These are phyloP conservation scores for Termitomyces sp. DNA, from an alignment of 768 basidiomycete genomes.

Conservation along the genomic window DNA sequence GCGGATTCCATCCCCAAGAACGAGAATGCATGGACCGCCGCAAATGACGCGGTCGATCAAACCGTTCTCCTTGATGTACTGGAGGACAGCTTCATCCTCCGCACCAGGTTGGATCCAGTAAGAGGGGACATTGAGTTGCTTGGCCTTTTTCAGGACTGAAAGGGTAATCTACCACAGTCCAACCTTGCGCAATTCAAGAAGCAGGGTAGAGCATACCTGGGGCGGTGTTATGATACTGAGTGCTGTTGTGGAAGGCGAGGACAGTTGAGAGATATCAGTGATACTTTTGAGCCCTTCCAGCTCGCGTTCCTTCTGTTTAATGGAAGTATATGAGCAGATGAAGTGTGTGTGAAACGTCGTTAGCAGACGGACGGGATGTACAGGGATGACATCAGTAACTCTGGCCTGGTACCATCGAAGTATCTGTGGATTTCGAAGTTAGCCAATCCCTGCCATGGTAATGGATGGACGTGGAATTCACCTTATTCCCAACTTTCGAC, in stretches of 20 bases:
- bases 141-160: constrained; percentile 57
- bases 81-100: constrained; percentile 56
- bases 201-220: constrained; percentile 37
- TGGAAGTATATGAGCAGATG: not conserved
- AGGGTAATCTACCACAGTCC: constrained; percentile 55
- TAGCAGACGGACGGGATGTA: constrained; percentile 57
- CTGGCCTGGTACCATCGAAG: constrained; percentile 72
- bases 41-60: constrained; percentile 66
- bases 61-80: constrained; percentile 61
- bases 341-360: not conserved
- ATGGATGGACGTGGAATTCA: constrained; percentile 11
- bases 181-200: not conserved
- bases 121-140: constrained; percentile 62
- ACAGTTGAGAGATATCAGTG: constrained; percentile 47
- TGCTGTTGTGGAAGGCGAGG: constrained; percentile 59
- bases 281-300: constrained; percentile 63
- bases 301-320: constrained; percentile 56
- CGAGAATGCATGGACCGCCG: constrained; percentile 80
- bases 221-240: constrained; percentile 77
- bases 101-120: constrained; percentile 93
- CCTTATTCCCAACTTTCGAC: constrained; percentile 77
- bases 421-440: constrained; percentile 37
- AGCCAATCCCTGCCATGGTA: not conserved
- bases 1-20: constrained; percentile 61
- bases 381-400: constrained; percentile 55